Percentiles rank a stretch among this genome's conserved stretches.
phyloP scores from a whole-genome alignment of 805 yeast genomes.

The Starmerella cellae region DNA sequence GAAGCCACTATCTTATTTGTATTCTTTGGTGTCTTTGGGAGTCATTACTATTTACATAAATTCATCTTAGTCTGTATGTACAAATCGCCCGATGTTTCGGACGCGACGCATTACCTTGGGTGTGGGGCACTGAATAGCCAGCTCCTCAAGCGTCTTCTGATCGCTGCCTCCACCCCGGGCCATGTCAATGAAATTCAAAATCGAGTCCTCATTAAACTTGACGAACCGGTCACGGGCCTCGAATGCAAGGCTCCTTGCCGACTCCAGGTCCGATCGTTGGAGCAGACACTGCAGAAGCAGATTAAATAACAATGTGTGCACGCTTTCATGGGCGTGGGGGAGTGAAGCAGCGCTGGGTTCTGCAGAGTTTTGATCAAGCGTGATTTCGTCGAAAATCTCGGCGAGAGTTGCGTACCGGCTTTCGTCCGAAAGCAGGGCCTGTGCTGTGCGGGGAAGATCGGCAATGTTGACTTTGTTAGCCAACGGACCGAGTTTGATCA shows the following conservation, averaged over 20 bases:
- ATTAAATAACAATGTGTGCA: constrained; percentile 21
- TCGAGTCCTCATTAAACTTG: constrained; percentile 15
- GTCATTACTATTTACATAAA: background rate
- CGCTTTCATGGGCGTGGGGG: constrained; percentile 1
- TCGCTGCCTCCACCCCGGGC: constrained; percentile 3
- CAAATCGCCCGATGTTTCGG: background rate
- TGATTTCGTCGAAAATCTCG: constrained; percentile 12
- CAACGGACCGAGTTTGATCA: constrained; percentile 18
- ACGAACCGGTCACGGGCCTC: constrained; percentile 6
- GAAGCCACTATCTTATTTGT: too few relatives aligned
- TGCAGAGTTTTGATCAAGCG: background rate
- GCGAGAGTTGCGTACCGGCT: constrained; percentile 3
- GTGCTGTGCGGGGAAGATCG: constrained; percentile 20
- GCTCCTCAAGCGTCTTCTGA: constrained; percentile 1
- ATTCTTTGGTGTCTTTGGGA: too few relatives aligned
- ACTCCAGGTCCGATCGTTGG: background rate
- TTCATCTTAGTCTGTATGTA: background rate
- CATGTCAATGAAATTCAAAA: constrained; percentile 4
- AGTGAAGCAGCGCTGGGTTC: background rate
- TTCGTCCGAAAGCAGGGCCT: constrained; percentile 8
- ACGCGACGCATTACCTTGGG: constrained; percentile 1
- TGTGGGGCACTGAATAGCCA: constrained; percentile 7
- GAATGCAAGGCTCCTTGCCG: constrained; percentile 5
- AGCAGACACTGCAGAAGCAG: constrained; percentile 15
- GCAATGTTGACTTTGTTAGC: constrained; percentile 13